Evolutionary conservation across 2,329 filamentous ascomycete genomes (phyloP), one percentile per base, ranked within the genome.

Genomic region (Cercospora nicotianae): DNA sequence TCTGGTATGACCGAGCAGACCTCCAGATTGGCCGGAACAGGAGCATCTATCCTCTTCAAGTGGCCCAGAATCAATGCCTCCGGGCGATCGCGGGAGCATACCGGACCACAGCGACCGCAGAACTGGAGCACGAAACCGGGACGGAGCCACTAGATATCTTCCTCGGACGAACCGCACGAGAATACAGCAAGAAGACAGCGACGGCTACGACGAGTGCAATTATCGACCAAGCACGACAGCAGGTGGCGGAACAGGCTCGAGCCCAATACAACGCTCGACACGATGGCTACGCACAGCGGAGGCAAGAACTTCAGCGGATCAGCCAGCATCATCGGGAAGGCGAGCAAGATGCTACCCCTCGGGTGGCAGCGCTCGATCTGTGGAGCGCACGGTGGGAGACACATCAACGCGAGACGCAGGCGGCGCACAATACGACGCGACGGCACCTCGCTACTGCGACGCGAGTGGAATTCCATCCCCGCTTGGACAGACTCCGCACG

Each of bases 11-110:
- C 13, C n/a, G n/a, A n/a, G n/a, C n/a, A n/a, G n/a, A n/a, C n/a
- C n/a, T n/a, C n/a, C n/a, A 16, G 16, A 48, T 63, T 28, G 39
- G 60, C 10, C 23, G 42, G 42, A 51, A 63, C 39, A 63, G 36
- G 30, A 10, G 30, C 30, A 10, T 31, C 30, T 31, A 31, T 10
- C 30, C 30, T 10, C 30, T 31, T 31, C 45, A 66, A 42, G 58
- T 51, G 26, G 57, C 57, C 26, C 58, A 68, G 58, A 68, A 58
- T 28, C 48, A 63, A 16, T 63, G 42, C 26, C 65, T 69, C n/a
- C 23, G 65, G 10, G 60, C 55, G 30, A 64, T 69, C 28, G 42
- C 48, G 57, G 67, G 65, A 30, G 65, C 65, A 48, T 67, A 69
- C 51, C 67, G 64, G n/a, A 65, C 58, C 33, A 67, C 42, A 53